These are phyloP conservation scores for Metschnikowia arizonensis DNA, from an alignment of 805 yeast species.

Conservation along the genomic window DNA sequence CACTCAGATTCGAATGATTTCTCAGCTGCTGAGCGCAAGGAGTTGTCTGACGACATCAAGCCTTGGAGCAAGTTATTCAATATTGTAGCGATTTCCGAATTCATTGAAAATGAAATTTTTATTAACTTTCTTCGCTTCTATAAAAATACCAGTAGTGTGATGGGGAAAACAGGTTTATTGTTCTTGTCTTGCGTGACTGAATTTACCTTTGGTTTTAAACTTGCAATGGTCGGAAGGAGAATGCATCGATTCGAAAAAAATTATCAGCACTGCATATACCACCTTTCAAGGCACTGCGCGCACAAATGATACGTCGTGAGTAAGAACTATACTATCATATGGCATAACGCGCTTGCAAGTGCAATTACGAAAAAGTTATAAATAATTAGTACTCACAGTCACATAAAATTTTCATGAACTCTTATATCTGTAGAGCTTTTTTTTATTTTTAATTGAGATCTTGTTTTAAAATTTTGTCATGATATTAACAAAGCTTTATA, in stretches of 20 bases:
- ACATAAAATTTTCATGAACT: too few relatives aligned
- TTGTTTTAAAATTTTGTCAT: too few relatives aligned
- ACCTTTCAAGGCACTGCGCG: background rate
- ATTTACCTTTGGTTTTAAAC: background rate
- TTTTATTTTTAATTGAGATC: too few relatives aligned
- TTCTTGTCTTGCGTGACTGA: constrained; percentile 1
- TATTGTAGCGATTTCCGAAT: constrained; percentile 10
- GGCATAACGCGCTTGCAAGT: background rate
- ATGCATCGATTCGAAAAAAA: constrained; percentile 6
- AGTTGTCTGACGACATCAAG: constrained; percentile 76
- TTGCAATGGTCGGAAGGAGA: constrained; percentile 1
- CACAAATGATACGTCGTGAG: background rate
- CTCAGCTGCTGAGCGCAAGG: constrained; percentile 75
- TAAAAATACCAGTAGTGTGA: background rate
- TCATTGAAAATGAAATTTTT: constrained; percentile 2
- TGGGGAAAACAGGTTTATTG: background rate
- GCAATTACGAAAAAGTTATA: background rate
- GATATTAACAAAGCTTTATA: too few relatives aligned
- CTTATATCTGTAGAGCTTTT: too few relatives aligned
- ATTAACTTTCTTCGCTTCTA: background rate
- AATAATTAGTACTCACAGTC: too few relatives aligned
- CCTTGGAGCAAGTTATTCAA: constrained; percentile 32
- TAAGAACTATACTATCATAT: background rate
- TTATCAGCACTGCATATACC: background rate
- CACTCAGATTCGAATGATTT: constrained; percentile 66